Percentiles rank a stretch among this genome's conserved stretches.
These are phyloP conservation scores for Epichloe baconii DNA, from an alignment of 2,329 filamentous ascomycete genomes.

Conservation along the genomic window DNA sequence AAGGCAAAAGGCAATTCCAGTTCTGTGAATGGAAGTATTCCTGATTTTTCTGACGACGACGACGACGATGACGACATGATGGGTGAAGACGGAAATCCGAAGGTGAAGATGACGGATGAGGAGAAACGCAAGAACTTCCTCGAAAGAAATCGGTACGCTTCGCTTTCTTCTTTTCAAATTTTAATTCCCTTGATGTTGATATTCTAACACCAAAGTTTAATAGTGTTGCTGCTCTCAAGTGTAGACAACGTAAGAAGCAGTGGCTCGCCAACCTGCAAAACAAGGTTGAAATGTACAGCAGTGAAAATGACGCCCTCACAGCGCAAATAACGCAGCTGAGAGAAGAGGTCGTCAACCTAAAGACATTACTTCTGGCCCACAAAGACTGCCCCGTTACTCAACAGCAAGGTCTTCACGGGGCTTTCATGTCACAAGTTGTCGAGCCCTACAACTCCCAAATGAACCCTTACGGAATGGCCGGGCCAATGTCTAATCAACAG, in stretches of 20 bases:
- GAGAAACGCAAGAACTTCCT: slow-evolving; percentile 98
- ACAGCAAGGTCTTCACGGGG: slow-evolving; percentile 53
- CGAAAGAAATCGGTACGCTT: slow-evolving; percentile 79
- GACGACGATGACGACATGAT: slow-evolving; percentile 32
- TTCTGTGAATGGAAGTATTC: slow-evolving; percentile 18
- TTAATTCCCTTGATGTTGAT: not conserved
- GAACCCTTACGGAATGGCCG: slow-evolving; percentile 46
- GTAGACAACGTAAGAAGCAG: slow-evolving; percentile 95
- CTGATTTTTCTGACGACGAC: slow-evolving; percentile 41
- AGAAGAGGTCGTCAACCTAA: slow-evolving; percentile 90
- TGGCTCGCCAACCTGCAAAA: slow-evolving; percentile 91
- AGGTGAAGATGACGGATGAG: slow-evolving; percentile 87
- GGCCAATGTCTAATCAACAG: slow-evolving; percentile 34
- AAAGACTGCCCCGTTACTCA: slow-evolving; percentile 93
- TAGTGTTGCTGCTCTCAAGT: slow-evolving; percentile 92
- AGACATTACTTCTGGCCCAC: slow-evolving; percentile 82
- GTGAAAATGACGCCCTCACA: slow-evolving; percentile 79
- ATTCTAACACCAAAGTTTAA: slow-evolving; percentile 2
- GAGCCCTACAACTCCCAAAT: slow-evolving; percentile 42
- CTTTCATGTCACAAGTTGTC: slow-evolving; percentile 42
- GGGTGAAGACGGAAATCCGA: slow-evolving; percentile 44
- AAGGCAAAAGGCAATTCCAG: slow-evolving; percentile 44
- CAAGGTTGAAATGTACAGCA: slow-evolving; percentile 87
- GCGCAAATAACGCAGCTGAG: slow-evolving; percentile 72
- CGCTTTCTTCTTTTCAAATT: not conserved